A percentile compares a stretch with the other conserved stretches of the same genome.
Conservation (phyloP, 2,329 filamentous ascomycete species). For the Talaromyces islandicus region DNA sequence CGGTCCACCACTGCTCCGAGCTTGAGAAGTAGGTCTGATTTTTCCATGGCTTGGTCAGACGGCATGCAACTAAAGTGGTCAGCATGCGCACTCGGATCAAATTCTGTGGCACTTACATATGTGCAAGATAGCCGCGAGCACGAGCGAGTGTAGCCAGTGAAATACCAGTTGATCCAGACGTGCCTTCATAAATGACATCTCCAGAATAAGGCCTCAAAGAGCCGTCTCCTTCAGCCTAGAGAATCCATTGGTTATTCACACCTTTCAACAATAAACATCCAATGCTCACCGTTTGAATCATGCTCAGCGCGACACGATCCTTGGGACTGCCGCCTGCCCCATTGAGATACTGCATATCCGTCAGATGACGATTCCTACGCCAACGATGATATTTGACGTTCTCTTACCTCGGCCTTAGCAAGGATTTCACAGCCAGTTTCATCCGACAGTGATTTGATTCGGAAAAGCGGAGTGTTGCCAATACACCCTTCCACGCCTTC, state of each 20-base stretch:
- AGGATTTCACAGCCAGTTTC: conserved; percentile 85
- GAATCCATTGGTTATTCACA: neutral
- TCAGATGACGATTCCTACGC: conserved; percentile 9
- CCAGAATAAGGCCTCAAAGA: conserved; percentile 72
- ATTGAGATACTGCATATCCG: conserved; percentile 65
- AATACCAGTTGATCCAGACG: conserved; percentile 92
- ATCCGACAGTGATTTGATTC: conserved; percentile 76
- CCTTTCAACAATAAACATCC: neutral
- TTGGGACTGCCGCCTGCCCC: conserved; percentile 91
- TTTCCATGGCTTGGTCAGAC: conserved; percentile 81
- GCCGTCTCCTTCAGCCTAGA: conserved; percentile 68
- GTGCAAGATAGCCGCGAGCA: conserved; percentile 80
- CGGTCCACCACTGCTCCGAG: conserved; percentile 90
- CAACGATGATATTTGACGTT: neutral
- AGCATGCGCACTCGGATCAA: neutral
- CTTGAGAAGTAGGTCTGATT: conserved; percentile 80
- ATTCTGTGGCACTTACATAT: conserved; percentile 56
- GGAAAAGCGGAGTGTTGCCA: conserved; percentile 84
- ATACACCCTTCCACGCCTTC: conserved; percentile 88
- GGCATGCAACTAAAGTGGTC: conserved; percentile 69
- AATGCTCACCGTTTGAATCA: conserved; percentile 60
- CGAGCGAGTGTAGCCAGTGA: conserved; percentile 84
- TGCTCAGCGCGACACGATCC: conserved; percentile 85
- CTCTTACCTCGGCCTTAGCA: conserved; percentile 72
- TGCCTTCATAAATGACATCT: conserved; percentile 96